Conservation (phyloP, 495 filamentous ascomycete genomes). For the Opeltia flavorubescens region DNA sequence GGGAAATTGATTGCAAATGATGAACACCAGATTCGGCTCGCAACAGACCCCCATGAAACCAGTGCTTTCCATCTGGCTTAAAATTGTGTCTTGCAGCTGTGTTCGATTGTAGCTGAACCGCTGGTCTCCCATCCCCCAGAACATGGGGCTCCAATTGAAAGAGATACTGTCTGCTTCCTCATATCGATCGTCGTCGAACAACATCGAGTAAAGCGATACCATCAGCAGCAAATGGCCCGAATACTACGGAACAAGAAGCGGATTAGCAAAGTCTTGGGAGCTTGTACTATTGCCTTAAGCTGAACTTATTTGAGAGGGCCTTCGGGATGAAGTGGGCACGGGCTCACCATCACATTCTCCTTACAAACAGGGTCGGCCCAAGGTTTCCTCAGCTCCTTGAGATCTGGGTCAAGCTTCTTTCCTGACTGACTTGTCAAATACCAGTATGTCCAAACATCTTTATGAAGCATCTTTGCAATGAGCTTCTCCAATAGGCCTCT, state of each 20-base stretch:
- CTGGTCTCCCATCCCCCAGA: constrained; percentile 24
- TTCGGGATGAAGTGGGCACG: not conserved
- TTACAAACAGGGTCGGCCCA: constrained; percentile 23
- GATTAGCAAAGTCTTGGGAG: not conserved
- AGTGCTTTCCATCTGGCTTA: constrained; percentile 23
- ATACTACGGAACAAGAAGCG: constrained; percentile 3
- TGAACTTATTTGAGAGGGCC: not conserved
- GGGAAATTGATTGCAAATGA: constrained; percentile 26
- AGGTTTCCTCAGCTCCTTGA: constrained; percentile 23
- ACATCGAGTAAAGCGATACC: constrained; percentile 23
- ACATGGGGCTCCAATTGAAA: constrained; percentile 23
- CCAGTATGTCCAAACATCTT: constrained; percentile 28
- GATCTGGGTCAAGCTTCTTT: constrained; percentile 17
- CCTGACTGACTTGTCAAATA: constrained; percentile 20
- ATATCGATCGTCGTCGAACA: constrained; percentile 25
- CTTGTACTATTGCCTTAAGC: not conserved
- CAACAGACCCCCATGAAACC: constrained; percentile 20
- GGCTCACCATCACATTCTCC: constrained; percentile 22
- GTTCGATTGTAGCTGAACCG: constrained; percentile 16
- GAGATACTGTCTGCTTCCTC: constrained; percentile 16
- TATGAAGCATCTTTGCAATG: constrained; percentile 23
- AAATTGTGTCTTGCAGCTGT: constrained; percentile 19
- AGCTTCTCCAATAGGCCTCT: constrained; percentile 15
- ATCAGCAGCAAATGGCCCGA: constrained; percentile 26
- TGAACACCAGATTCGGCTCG: constrained; percentile 26